Evolutionary conservation across 1,284 basidiomycete species (phyloP).

Genomic region (Pyrrhoderma lamaoense): DNA sequence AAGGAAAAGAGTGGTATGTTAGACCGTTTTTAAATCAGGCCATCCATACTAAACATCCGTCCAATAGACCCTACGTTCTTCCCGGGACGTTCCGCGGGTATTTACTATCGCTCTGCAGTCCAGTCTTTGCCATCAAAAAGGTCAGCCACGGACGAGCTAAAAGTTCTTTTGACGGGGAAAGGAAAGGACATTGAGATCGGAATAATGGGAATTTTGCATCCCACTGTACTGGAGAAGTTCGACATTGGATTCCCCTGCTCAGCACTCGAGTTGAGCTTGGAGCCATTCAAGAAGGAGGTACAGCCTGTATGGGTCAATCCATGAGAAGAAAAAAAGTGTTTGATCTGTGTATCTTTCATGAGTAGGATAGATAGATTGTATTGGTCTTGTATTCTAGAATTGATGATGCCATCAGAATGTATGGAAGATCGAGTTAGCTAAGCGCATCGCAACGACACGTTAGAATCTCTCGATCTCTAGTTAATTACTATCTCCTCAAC

Average conservation of each 20-base stretch:
- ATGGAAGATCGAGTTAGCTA: neutral
- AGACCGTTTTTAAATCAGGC: slow-evolving; percentile 7
- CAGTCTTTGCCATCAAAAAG: slow-evolving; percentile 25
- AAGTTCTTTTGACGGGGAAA: slow-evolving; percentile 27
- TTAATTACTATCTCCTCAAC: neutral
- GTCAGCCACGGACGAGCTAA: slow-evolving; percentile 30
- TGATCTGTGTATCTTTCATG: too few species aligned
- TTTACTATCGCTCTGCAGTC: slow-evolving; percentile 67
- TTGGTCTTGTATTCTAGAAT: too few species aligned
- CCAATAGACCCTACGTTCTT: slow-evolving; percentile 81
- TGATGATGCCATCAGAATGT: too few species aligned
- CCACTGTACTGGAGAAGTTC: slow-evolving; percentile 84
- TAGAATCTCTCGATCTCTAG: too few species aligned
- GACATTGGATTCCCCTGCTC: slow-evolving; percentile 96
- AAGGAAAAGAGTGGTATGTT: slow-evolving; percentile 72
- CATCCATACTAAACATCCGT: slow-evolving; percentile 7
- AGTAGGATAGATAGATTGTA: too few species aligned
- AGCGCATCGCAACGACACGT: neutral
- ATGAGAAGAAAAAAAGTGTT: slow-evolving; percentile 3
- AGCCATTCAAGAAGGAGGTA: slow-evolving; percentile 80
- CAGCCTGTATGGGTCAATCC: slow-evolving; percentile 34
- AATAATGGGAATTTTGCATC: slow-evolving; percentile 83
- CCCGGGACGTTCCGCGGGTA: slow-evolving; percentile 87
- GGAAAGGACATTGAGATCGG: slow-evolving; percentile 71
- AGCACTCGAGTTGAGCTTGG: slow-evolving; percentile 87